Conservation (phyloP, 2,329 filamentous ascomycete genomes). For the Erysiphe pulchra region DNA sequence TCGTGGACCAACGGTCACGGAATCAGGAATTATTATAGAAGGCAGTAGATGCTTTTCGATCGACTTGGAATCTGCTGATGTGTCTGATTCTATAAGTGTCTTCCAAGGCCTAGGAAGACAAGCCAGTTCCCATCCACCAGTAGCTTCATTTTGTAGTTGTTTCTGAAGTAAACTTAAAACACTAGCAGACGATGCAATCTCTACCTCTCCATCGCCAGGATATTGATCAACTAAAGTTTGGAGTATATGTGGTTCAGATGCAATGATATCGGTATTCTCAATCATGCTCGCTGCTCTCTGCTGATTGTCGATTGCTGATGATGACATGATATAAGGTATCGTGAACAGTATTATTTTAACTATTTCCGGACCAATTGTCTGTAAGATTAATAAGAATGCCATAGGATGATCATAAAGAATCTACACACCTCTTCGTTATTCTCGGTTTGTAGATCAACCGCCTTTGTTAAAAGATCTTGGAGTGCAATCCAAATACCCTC, state of each 20-base stretch:
- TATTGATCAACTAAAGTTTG: conserved; percentile 76
- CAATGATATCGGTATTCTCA: conserved; percentile 87
- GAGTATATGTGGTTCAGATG: conserved; percentile 62
- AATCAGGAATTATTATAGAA: conserved; percentile 45
- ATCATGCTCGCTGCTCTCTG: conserved; percentile 55
- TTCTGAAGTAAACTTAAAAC: conserved; percentile 61
- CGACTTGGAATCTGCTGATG: conserved; percentile 30
- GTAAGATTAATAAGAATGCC: conserved; percentile 1
- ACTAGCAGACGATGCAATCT: conserved; percentile 38
- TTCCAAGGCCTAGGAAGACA: conserved; percentile 44
- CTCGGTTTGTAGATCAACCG: conserved; percentile 79
- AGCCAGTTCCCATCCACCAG: conserved; percentile 46
- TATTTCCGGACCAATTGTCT: conserved; percentile 56
- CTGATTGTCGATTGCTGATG: conserved; percentile 41
- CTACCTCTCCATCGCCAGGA: conserved; percentile 33
- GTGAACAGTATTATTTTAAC: conserved; percentile 93
- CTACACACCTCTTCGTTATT: conserved; percentile 66
- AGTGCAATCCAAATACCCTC: conserved; percentile 68
- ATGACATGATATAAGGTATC: conserved; percentile 68
- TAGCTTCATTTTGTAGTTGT: conserved; percentile 57
- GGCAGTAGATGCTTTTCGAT: conserved; percentile 57
- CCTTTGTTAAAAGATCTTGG: conserved; percentile 71
- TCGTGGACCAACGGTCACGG: conserved; percentile 46
- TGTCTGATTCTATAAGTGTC: conserved; percentile 30
- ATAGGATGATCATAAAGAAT: neutral